phyloP scores from a whole-genome alignment of 2,329 filamentous ascomycete species.

The Apiospora pterosperma region DNA sequence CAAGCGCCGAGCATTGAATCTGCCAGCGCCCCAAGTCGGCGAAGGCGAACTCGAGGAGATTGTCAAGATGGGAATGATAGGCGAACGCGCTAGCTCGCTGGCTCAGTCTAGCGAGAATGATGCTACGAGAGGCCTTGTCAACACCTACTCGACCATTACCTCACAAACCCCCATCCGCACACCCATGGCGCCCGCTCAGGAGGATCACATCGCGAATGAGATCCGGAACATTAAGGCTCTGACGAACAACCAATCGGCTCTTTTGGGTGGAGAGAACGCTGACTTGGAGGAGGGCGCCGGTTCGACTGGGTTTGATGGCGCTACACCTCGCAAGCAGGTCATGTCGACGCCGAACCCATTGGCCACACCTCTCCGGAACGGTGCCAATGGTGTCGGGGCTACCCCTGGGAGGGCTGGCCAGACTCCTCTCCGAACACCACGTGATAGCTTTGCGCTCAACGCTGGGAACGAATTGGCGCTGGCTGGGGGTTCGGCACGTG shows the following conservation, averaged over 20 bases:
- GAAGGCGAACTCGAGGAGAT: conserved; percentile 95
- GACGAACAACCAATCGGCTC: conserved; percentile 88
- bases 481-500: conserved; percentile 69
- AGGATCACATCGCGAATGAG: conserved; percentile 95
- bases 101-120: conserved; percentile 79
- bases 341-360: conserved; percentile 93
- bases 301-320: conserved; percentile 86
- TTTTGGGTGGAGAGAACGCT: conserved; percentile 92
- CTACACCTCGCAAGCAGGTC: conserved; percentile 73
- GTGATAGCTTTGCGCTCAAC: conserved; percentile 85
- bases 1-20: conserved; percentile 77
- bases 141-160: conserved; percentile 80
- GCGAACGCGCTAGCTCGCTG: conserved; percentile 75
- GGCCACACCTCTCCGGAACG: conserved; percentile 78
- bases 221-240: conserved; percentile 89
- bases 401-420: conserved; percentile 70
- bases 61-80: conserved; percentile 96
- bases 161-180: conserved; percentile 86
- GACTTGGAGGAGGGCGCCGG: conserved; percentile 76
- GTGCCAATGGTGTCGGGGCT: conserved; percentile 58
- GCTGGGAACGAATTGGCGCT: conserved; percentile 63
- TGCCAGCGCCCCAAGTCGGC: conserved; percentile 87
- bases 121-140: conserved; percentile 79
- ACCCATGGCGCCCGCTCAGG: conserved; percentile 83
- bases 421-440: conserved; percentile 82